These are phyloP conservation scores for Globisporangium takayamanum DNA, from an alignment of 352 stramenopile species.

Conservation along the genomic window DNA sequence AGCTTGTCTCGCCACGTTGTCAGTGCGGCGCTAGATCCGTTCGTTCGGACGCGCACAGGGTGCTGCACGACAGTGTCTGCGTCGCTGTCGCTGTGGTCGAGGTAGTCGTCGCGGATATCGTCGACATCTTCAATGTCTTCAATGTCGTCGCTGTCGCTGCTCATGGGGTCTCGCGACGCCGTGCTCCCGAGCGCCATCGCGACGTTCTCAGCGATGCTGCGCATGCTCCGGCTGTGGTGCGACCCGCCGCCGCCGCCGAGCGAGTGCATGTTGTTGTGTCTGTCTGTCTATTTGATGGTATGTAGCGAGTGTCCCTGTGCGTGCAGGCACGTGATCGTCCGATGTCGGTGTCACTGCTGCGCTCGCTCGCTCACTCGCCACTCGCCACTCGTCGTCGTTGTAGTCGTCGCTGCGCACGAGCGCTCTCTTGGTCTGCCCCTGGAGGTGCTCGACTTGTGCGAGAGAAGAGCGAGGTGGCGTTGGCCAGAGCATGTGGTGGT, in stretches of 20 bases:
- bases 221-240: conserved; percentile 23
- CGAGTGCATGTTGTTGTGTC: not conserved
- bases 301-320: too few relatives aligned
- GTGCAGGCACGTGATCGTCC: too few relatives aligned
- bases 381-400: too few relatives aligned
- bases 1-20: conserved; percentile 10
- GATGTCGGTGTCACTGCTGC: too few relatives aligned
- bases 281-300: not conserved
- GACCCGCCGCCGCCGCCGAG: not conserved
- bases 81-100: conserved; percentile 11
- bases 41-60: conserved; percentile 3
- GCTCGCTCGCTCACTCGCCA: too few relatives aligned
- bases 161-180: conserved; percentile 17
- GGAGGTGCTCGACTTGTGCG: too few relatives aligned
- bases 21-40: not conserved
- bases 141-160: conserved; percentile 10
- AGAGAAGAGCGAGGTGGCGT: too few relatives aligned
- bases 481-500: too few relatives aligned
- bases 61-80: conserved; percentile 6
- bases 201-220: conserved; percentile 43
- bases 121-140: conserved; percentile 15
- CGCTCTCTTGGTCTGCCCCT: too few relatives aligned
- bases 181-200: conserved; percentile 22
- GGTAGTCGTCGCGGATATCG: conserved; percentile 15
- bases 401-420: too few relatives aligned